Evolutionary conservation across 305 asterid species (phyloP), one percentile per base, ranked within the genome.

Genomic region (Andrographis paniculata): DNA sequence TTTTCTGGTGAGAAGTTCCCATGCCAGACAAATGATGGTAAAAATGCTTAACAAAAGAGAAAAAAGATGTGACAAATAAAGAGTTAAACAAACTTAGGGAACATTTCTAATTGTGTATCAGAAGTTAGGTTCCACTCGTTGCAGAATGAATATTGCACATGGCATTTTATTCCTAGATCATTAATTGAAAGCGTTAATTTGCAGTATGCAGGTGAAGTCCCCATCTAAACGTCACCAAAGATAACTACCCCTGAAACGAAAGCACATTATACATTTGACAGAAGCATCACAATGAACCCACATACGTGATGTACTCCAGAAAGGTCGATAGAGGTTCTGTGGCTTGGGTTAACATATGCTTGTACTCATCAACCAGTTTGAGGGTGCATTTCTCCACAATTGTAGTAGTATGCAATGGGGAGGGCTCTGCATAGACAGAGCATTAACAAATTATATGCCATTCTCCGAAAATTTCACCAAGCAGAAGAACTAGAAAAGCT

Each of bases 351-450:
- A 83, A 64, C 99, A 91, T 83, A 73, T 91, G 94, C 62, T 83
- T 91, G 48, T 82, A 91, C 76, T 89, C 98, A 52, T 85, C 98
- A 18, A 85, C 96, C 66, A 89, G 78, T 63, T 89, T 89, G 48
- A 85, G 88, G 53, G 98, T 89, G 76, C 98, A 89, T 64, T 89
- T 89, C 86, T 89, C 98, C 86, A 89, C 98, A 48, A 89, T 85
- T 18, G 98, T 89, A 22, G 9, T 21, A 10, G 98, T 89, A 68
- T 89, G 88, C 70, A 89, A 55, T 4, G 98, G 98, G 45, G 98
- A 89, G 52, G 98, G 98, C 73, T 89, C 98, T 89, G 84, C 71
- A 72, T 50, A 30, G 28, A 61, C 20, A 43, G 37, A 44, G 63
- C 10, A 57, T 15, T 43, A 17, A 54, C 55, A 24, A 37, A 24